phyloP scores from a whole-genome alignment of 2,329 filamentous ascomycete genomes.

The Coniochaeta sp. region DNA sequence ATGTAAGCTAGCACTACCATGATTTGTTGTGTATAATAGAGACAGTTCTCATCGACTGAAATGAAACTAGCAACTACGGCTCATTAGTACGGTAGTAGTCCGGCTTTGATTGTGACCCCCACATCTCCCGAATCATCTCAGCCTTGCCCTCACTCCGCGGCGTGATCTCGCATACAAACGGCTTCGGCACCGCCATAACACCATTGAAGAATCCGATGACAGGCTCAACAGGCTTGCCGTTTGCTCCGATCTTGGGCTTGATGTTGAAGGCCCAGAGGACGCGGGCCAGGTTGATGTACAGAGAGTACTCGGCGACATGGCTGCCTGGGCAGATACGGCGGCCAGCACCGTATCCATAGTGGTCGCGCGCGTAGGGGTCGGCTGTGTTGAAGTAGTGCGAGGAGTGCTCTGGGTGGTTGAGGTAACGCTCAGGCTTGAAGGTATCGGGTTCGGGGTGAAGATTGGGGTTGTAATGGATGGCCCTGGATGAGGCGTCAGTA shows the following conservation, averaged over 20 bases:
- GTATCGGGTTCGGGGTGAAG: background rate
- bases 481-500: background rate
- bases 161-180: background rate
- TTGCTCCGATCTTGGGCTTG: background rate
- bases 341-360: background rate
- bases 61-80: too few relatives aligned
- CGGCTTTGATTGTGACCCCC: too few relatives aligned
- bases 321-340: background rate
- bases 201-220: background rate
- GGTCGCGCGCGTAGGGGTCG: background rate
- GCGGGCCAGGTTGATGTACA: background rate
- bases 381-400: background rate
- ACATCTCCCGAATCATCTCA: background rate
- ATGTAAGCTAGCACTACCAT: too few relatives aligned
- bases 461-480: background rate
- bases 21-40: too few relatives aligned
- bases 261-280: background rate
- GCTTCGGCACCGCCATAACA: background rate
- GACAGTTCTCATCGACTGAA: too few relatives aligned
- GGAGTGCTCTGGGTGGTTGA: background rate
- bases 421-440: background rate
- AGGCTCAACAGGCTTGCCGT: background rate
- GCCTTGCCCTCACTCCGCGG: background rate
- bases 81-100: too few relatives aligned
- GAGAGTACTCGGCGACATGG: background rate